phyloP scores from a whole-genome alignment of 2,329 filamentous ascomycete genomes.

The Nigrograna mackinnonii region DNA sequence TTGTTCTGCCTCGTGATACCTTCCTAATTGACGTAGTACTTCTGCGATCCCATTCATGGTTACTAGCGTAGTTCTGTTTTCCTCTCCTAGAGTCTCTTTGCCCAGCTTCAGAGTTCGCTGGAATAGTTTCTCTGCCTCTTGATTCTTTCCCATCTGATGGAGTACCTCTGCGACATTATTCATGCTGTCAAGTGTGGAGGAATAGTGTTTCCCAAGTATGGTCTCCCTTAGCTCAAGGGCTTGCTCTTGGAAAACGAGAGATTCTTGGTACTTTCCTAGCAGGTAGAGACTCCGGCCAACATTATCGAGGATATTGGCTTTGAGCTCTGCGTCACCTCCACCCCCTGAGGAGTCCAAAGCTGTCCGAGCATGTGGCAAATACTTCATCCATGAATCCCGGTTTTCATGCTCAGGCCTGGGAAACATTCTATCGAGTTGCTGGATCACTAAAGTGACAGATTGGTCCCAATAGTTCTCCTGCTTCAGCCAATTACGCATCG shows the following conservation, averaged over 20 bases:
- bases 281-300: slow-evolving; percentile 1
- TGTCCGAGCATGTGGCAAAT: slow-evolving; percentile 10
- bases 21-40: not conserved
- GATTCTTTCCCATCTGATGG: not conserved
- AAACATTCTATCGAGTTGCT: slow-evolving; percentile 24
- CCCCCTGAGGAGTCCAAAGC: slow-evolving; percentile 1
- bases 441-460: slow-evolving; percentile 16
- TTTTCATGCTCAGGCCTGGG: slow-evolving; percentile 18
- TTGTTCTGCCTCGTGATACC: slow-evolving; percentile 4
- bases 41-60: not conserved
- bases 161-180: not conserved
- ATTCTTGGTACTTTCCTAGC: slow-evolving; percentile 6
- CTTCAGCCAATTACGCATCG: slow-evolving; percentile 36
- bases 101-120: not conserved
- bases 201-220: slow-evolving; percentile 9
- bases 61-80: slow-evolving; percentile 3
- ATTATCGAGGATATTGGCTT: slow-evolving; percentile 6
- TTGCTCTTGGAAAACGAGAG: slow-evolving; percentile 1
- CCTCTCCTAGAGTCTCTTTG: not conserved
- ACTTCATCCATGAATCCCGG: slow-evolving; percentile 7
- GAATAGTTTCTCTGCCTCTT: slow-evolving; percentile 5
- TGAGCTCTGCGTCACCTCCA: slow-evolving; percentile 2
- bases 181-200: slow-evolving; percentile 3
- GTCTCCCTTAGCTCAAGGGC: not conserved
- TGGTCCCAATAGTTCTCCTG: slow-evolving; percentile 12